Evolutionary conservation across 2,329 filamentous ascomycete species (phyloP).

Genomic region (Ophiobolus disseminans): DNA sequence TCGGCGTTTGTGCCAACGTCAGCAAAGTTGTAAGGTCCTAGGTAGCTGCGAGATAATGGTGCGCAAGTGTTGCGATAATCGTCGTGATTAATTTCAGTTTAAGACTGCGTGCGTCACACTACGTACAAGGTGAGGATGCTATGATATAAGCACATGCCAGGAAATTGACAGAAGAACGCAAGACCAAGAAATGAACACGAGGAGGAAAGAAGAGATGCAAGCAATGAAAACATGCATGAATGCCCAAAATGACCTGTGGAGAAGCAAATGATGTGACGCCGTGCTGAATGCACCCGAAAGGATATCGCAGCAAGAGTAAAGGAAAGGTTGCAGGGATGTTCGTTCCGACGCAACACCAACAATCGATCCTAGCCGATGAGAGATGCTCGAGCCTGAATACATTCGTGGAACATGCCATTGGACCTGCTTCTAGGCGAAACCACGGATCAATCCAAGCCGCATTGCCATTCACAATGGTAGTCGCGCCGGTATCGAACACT

Average conservation of each 20-base stretch:
- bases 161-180: conserved; percentile 10
- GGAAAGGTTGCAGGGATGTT: conserved; percentile 35
- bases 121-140: conserved; percentile 1
- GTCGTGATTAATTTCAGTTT: conserved; percentile 33
- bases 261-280: conserved; percentile 35
- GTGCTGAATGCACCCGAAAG: conserved; percentile 40
- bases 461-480: too few relatives aligned
- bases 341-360: too few relatives aligned
- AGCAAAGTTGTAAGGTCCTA: not conserved
- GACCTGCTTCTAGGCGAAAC: too few relatives aligned
- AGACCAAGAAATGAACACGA: conserved; percentile 6
- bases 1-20: not conserved
- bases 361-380: too few relatives aligned
- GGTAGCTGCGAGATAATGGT: conserved; percentile 9
- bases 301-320: conserved; percentile 43
- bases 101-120: conserved; percentile 22
- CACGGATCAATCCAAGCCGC: too few relatives aligned
- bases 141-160: conserved; percentile 10
- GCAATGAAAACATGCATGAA: conserved; percentile 27
- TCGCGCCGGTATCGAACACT: conserved; percentile 18
- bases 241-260: conserved; percentile 31
- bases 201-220: conserved; percentile 4
- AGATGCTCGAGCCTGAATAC: too few relatives aligned
- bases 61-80: conserved; percentile 13
- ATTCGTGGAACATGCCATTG: too few relatives aligned